Conservation (phyloP, 768 basidiomycete species). For the Amanita rimosa region DNA sequence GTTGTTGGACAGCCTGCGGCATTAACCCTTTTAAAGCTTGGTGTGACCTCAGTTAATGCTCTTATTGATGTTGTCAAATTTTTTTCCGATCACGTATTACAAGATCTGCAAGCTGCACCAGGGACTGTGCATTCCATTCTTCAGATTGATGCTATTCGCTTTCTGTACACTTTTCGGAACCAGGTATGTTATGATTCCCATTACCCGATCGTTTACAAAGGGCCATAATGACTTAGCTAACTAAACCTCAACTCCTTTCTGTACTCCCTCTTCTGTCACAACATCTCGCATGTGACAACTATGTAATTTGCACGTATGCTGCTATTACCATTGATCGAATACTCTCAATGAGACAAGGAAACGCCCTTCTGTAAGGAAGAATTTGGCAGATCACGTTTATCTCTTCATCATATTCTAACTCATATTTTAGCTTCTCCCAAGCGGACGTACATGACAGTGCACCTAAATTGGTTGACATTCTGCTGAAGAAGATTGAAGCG, state of each 20-base stretch:
- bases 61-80: slow-evolving; percentile 92
- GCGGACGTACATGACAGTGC: slow-evolving; percentile 81
- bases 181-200: slow-evolving; percentile 41
- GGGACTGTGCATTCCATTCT: slow-evolving; percentile 78
- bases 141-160: slow-evolving; percentile 94
- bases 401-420: background rate
- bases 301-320: slow-evolving; percentile 92
- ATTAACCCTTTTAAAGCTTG: slow-evolving; percentile 40
- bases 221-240: slow-evolving; percentile 40
- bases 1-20: slow-evolving; percentile 1
- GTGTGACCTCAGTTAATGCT: slow-evolving; percentile 87
- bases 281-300: slow-evolving; percentile 75
- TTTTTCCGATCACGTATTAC: slow-evolving; percentile 85
- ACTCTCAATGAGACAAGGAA: slow-evolving; percentile 77
- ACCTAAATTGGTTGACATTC: slow-evolving; percentile 53
- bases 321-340: slow-evolving; percentile 98
- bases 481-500: slow-evolving; percentile 71
- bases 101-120: slow-evolving; percentile 65
- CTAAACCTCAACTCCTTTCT: slow-evolving; percentile 85
- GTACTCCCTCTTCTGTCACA: slow-evolving; percentile 80
- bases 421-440: slow-evolving; percentile 59
- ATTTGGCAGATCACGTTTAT: background rate
- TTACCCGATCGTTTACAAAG: background rate
- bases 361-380: slow-evolving; percentile 52
- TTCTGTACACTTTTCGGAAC: slow-evolving; percentile 90